These are phyloP conservation scores for Tetrahymena borealis DNA, from an alignment of 73 alveolate species.

Conservation along the genomic window DNA sequence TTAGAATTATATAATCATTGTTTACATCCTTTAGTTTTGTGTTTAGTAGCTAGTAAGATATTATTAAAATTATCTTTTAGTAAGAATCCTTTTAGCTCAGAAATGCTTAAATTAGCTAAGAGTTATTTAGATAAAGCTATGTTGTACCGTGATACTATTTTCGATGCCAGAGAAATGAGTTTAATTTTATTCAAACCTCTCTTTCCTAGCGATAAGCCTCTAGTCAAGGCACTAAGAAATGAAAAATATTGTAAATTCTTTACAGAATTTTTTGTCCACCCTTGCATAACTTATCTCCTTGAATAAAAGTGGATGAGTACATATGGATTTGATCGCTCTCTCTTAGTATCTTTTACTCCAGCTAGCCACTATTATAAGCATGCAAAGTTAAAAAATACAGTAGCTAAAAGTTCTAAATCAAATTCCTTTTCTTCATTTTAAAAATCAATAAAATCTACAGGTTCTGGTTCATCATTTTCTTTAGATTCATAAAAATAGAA, in stretches of 20 bases:
- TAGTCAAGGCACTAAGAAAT: neutral
- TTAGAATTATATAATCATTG: neutral
- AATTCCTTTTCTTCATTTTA: neutral
- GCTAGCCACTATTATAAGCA: neutral
- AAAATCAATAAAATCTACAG: neutral
- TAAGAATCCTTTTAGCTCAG: neutral
- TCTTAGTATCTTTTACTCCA: neutral
- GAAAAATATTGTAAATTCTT: neutral
- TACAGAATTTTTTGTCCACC: neutral
- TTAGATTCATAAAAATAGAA: neutral
- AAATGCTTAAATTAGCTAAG: neutral
- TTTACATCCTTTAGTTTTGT: neutral
- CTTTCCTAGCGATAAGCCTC: neutral
- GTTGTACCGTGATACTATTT: neutral
- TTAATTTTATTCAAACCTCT: neutral
- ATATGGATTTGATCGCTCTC: neutral
- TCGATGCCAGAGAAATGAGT: neutral
- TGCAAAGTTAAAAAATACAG: neutral
- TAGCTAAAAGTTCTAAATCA: neutral
- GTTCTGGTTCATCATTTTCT: neutral
- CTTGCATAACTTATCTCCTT: neutral
- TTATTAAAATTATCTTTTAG: neutral
- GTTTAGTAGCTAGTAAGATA: neutral
- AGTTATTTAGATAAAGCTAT: neutral
- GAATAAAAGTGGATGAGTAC: neutral